These are phyloP conservation scores for Eragrostis curvula DNA, from an alignment of 176 grass and related monocot species.

Conservation along the genomic window DNA sequence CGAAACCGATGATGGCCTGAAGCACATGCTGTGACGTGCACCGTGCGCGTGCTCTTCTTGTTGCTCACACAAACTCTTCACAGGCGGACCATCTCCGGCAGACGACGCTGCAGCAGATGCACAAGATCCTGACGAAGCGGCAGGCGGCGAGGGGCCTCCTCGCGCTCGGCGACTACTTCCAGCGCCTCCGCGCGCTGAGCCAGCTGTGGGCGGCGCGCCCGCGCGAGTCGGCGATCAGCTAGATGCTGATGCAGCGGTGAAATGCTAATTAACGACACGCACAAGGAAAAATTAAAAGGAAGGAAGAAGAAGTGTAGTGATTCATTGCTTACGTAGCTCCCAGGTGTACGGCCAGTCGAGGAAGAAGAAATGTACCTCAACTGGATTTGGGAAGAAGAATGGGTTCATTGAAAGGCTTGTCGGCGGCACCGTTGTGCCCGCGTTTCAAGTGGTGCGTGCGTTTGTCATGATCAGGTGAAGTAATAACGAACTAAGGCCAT, in stretches of 20 bases:
- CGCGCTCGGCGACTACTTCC: constrained; percentile 84
- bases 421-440: background rate
- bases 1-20: too few species aligned
- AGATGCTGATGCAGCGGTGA: background rate
- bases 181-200: constrained; percentile 83
- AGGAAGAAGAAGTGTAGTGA: constrained; percentile 15
- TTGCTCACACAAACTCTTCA: background rate
- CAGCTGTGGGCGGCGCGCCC: constrained; percentile 70
- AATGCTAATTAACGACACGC: background rate
- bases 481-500: constrained; percentile 32
- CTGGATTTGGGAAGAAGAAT: constrained; percentile 7
- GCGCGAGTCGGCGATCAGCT: constrained; percentile 59
- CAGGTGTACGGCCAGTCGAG: constrained; percentile 13
- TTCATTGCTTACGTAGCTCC: constrained; percentile 50
- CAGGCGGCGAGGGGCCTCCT: constrained; percentile 84
- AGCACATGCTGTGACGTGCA: too few species aligned
- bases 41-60: background rate
- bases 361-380: constrained; percentile 29
- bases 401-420: background rate
- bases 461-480: constrained; percentile 28
- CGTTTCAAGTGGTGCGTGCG: constrained; percentile 1
- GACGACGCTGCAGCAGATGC: constrained; percentile 70
- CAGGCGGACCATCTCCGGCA: constrained; percentile 86
- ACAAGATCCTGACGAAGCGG: constrained; percentile 73
- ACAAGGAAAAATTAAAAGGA: too few species aligned